Evolutionary conservation across 768 basidiomycete species (phyloP), one percentile per base, ranked within the genome.

Genomic region (Boletus reticuloceps): DNA sequence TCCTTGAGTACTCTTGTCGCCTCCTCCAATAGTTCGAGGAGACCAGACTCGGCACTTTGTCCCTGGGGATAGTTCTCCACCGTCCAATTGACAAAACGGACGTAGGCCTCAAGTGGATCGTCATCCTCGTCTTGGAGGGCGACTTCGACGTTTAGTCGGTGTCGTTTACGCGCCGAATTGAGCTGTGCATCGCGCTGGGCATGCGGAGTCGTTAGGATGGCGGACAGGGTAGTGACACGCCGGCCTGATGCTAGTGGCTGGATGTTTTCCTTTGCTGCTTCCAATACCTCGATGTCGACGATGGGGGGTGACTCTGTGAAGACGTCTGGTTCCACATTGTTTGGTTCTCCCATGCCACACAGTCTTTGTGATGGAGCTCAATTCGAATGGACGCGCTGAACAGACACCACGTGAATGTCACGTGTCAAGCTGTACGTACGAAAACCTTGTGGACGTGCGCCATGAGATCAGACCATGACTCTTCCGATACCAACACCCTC

Each of bases 61-160:
- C 94, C 95, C 56, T 97, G 89, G 0, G 96, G 94, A 67, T 98
- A 96, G 69, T 92, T 94, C 69, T 96, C 93, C 41, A 94, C 74
- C 1, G 91, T 94, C 91, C 95, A 98, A 48, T 89, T 81, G 49
- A 98, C 88, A 60, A 98, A 85, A 56, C 81, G 79, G 64, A 83
- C 85, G 63, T 94, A 96, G 1, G 91, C 88, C 58, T 95, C 94
- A 38, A 98, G 77, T 0, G 91, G 85, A 51, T 89, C 87, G 43
- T 87, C 86, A 37, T 92, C 90, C 36, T 93, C 93, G 53, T 82
- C 79, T 54, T 79, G 73, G n/a, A 91, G 64, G 1, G 88, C 84
- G 11, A 89, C 65, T 61, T 87, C 82, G 16, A 90, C 82, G 55
- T 91, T 90, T 47, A 88, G 78, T 13, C 88, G 81, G 20, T 88